Conservation (phyloP, 352 stramenopile species). For the Globisporangium cystogenes region DNA sequence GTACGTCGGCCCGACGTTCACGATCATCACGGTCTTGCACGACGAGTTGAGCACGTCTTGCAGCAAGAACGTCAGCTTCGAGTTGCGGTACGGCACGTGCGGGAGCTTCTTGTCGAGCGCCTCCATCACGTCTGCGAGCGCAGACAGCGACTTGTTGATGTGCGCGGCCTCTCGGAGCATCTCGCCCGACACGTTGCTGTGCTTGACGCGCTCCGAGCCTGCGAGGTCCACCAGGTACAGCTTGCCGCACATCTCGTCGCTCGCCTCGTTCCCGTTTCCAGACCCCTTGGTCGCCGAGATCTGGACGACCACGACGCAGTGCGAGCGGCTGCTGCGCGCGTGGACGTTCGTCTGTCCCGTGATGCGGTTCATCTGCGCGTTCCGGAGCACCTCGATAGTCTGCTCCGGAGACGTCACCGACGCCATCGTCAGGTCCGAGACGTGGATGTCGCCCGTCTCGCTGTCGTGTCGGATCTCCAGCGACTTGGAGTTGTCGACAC, state of each 20-base stretch:
- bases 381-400: conserved; percentile 58
- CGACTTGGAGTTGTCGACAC: conserved; percentile 42
- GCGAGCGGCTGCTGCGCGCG: conserved; percentile 87
- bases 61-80: conserved; percentile 97
- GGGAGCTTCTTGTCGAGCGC: conserved; percentile 87
- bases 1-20: conserved; percentile 84
- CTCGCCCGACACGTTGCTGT: conserved; percentile 83
- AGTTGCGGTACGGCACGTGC: conserved; percentile 97
- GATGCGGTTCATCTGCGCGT: conserved; percentile 71
- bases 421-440: conserved; percentile 71
- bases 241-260: conserved; percentile 74
- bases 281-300: conserved; percentile 49
- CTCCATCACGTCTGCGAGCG: conserved; percentile 92
- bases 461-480: conserved; percentile 77
- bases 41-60: conserved; percentile 89
- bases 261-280: conserved; percentile 25
- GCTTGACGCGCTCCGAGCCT: conserved; percentile 90
- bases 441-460: conserved; percentile 57
- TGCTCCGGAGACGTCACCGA: conserved; percentile 58
- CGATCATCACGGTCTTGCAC: conserved; percentile 94
- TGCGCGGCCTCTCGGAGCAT: conserved; percentile 75
- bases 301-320: conserved; percentile 91
- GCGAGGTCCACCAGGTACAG: conserved; percentile 92
- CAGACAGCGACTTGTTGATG: conserved; percentile 89
- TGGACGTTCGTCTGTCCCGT: conserved; percentile 88